Base-by-base conservation (phyloP, 768 basidiomycete genomes). In the Lenzites betulinus region DNA sequence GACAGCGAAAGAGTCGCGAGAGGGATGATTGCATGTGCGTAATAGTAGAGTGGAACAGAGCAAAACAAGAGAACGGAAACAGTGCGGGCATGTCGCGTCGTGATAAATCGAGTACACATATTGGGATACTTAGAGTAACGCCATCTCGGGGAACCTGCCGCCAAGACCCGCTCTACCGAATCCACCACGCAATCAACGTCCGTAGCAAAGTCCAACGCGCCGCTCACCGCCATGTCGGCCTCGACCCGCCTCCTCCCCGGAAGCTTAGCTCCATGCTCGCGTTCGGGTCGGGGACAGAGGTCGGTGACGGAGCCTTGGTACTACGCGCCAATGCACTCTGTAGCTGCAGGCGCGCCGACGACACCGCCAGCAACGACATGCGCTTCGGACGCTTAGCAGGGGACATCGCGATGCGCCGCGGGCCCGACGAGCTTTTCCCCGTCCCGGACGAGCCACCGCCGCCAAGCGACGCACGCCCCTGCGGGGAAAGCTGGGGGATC, bases 401-500 rank as follows among this genome's bases (percentile, higher is more conserved):
- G 62, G 86, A 87, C 22, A 79, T 42, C 51, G 82, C 68, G 11
- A 81, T 73, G 25, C 87, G 74, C 62, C 83, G 69, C 66, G 76
- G 65, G 26, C 75, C 57, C 20, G 43, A 55, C 36, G 48, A 23
- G 61, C 66, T 62, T 60, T 62, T 66, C 15, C 51, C 62, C 11
- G 60, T 22, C 20, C 58, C 51, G 9, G 58, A 51, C 36, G 62
- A 57, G 42, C 52, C 52, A 53, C 56, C 74, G 36, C 65, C 70
- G 60, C 77, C 51, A 38, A 64, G 58, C 7, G 69, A 67, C 25
- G 82, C 81, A 35, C 72, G 76, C 25, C 69, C 70, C 43, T 70
- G 75, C n/a, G 81, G 78, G 16, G 84, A 81, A 50, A 84, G 79
- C 63, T 85, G 83, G n/a, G 88, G 88, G 62, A 93, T 90, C 78